Evolutionary conservation across 306 rosid species (phyloP).

Genomic region (Gastrolobium villosum): DNA sequence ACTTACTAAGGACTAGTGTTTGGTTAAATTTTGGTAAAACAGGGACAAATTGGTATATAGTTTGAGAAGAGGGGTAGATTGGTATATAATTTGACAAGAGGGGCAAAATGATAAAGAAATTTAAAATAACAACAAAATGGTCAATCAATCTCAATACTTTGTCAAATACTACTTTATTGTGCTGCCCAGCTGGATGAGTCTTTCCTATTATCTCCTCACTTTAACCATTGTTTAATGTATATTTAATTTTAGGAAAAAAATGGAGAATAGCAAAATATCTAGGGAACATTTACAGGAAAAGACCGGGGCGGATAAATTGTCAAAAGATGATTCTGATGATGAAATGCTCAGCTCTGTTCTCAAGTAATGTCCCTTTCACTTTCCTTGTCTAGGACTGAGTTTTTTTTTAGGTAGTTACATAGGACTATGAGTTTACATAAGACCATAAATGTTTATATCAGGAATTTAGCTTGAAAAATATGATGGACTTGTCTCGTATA

Average conservation of each 20-base stretch:
- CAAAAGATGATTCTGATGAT: conserved; percentile 61
- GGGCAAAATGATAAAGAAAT: too few relatives aligned
- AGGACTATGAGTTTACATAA: neutral
- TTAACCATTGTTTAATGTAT: conserved; percentile 28
- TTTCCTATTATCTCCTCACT: conserved; percentile 10
- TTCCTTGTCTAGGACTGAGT: conserved; percentile 1
- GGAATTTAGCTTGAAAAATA: conserved; percentile 24
- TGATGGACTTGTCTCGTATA: neutral
- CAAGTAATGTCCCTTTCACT: conserved; percentile 54
- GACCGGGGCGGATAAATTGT: conserved; percentile 30
- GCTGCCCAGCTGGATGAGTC: conserved; percentile 15
- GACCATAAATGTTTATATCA: neutral
- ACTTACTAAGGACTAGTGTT: too few relatives aligned
- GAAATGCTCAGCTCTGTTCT: conserved; percentile 64
- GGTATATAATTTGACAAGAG: too few relatives aligned
- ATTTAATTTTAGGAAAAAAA: conserved; percentile 57
- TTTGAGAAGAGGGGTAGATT: too few relatives aligned
- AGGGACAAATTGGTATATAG: too few relatives aligned
- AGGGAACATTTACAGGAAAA: conserved; percentile 49
- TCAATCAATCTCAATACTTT: conserved; percentile 7
- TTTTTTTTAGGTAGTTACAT: neutral
- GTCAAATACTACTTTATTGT: conserved; percentile 32
- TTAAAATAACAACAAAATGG: too few relatives aligned
- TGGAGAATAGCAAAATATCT: conserved; percentile 34
- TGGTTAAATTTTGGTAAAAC: too few relatives aligned